phyloP scores from a whole-genome alignment of 78 protist genomes.

The Emiliania huxleyi region DNA sequence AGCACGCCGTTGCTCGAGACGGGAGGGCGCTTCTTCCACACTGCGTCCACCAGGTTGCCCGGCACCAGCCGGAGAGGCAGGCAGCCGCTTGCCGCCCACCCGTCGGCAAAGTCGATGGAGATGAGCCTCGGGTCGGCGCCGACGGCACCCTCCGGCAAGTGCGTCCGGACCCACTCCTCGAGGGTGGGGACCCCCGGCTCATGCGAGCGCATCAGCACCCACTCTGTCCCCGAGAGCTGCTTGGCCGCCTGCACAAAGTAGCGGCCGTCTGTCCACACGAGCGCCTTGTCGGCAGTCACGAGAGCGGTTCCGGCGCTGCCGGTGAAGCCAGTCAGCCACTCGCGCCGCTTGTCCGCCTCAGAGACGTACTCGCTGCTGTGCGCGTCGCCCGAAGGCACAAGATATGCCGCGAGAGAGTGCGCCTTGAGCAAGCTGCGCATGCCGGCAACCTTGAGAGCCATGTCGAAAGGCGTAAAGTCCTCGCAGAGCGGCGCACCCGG shows the following conservation, averaged over 20 bases:
- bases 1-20: background rate
- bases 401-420: background rate
- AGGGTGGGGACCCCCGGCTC: background rate
- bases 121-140: background rate
- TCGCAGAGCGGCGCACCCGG: background rate
- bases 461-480: background rate
- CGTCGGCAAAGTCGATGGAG: background rate
- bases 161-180: background rate
- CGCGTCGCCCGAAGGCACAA: constrained; percentile 2
- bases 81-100: background rate
- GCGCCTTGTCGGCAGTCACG: constrained; percentile 56
- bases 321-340: constrained; percentile 76
- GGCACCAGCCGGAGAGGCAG: background rate
- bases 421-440: background rate
- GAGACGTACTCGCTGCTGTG: constrained; percentile 73
- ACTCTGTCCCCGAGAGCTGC: constrained; percentile 60
- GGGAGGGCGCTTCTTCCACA: background rate
- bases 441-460: background rate
- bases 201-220: constrained; percentile 69
- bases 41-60: background rate
- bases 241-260: constrained; percentile 80
- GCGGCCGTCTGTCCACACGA: constrained; percentile 89
- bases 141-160: background rate
- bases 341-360: constrained; percentile 61
- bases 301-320: constrained; percentile 86